Percentiles rank a stretch among this genome's conserved stretches.
Conservation (phyloP, 257 asterid genomes). For the Scutellaria minor region DNA sequence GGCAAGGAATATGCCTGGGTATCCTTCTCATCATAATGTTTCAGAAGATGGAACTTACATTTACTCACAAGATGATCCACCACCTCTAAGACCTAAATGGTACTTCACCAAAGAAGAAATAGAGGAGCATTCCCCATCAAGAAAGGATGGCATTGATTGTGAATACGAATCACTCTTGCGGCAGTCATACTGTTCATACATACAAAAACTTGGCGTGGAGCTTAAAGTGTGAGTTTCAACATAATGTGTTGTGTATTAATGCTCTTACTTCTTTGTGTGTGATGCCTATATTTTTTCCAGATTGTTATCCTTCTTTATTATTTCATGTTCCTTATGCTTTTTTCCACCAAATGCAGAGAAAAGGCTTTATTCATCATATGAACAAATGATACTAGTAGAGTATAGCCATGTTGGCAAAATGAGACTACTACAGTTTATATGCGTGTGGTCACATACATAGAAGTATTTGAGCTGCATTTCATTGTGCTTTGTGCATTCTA, state of each 20-base stretch:
- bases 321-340: background rate
- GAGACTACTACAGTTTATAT: background rate
- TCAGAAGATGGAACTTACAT: conserved; percentile 27
- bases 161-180: conserved; percentile 52
- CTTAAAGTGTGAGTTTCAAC: conserved; percentile 61
- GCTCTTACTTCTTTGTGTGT: conserved; percentile 14
- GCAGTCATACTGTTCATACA: conserved; percentile 50
- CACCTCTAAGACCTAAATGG: conserved; percentile 44
- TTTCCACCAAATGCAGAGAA: background rate
- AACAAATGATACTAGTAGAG: conserved; percentile 2
- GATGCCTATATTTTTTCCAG: background rate
- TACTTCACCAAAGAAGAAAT: conserved; percentile 62
- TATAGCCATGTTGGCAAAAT: background rate
- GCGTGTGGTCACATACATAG: background rate
- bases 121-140: conserved; percentile 58
- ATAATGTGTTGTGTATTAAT: conserved; percentile 15
- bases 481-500: background rate
- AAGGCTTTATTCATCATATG: conserved; percentile 2
- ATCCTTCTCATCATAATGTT: conserved; percentile 41
- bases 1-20: conserved; percentile 48
- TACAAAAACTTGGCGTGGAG: conserved; percentile 65
- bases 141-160: conserved; percentile 59
- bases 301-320: conserved; percentile 1
- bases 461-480: conserved; percentile 4
- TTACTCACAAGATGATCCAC: conserved; percentile 32